Conservation (phyloP, 768 basidiomycete species). For the Lyophyllum decastes region DNA sequence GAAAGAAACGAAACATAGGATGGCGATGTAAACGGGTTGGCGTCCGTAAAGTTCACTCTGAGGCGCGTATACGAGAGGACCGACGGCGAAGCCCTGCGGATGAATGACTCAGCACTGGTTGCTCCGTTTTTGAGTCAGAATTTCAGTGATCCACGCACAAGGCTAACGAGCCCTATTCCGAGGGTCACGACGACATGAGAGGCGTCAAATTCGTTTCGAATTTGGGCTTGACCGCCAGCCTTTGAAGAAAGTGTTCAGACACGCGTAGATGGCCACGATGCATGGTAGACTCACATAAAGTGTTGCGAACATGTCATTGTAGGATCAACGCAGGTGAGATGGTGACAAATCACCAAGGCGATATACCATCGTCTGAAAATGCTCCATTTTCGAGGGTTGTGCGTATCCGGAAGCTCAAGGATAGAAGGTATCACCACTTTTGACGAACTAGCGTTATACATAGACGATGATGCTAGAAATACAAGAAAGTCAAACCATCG, state of each 20-base stretch:
- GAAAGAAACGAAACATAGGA: not conserved
- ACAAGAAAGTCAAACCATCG: too few species aligned
- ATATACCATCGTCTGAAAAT: slow-evolving; percentile 6
- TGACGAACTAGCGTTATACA: not conserved
- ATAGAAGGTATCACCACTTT: not conserved
- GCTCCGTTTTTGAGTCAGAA: not conserved
- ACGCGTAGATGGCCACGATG: not conserved
- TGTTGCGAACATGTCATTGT: slow-evolving; percentile 7
- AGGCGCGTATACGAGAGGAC: slow-evolving; percentile 15
- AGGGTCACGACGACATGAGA: slow-evolving; percentile 9
- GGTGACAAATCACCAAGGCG: slow-evolving; percentile 9
- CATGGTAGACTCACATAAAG: slow-evolving; percentile 6
- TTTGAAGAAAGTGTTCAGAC: not conserved
- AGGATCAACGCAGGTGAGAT: not conserved
- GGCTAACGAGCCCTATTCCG: slow-evolving; percentile 4
- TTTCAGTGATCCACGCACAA: not conserved
- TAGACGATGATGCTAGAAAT: too few species aligned
- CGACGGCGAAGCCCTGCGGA: slow-evolving; percentile 14
- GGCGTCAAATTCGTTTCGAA: slow-evolving; percentile 1
- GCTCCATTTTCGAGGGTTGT: slow-evolving; percentile 11
- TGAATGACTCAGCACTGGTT: not conserved
- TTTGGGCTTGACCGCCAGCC: slow-evolving; percentile 6
- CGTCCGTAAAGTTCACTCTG: slow-evolving; percentile 14
- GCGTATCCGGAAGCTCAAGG: not conserved
- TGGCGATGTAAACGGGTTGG: slow-evolving; percentile 8